Evolutionary conservation across 2,329 filamentous ascomycete genomes (phyloP).

Genomic region (Emergomyces orientalis): DNA sequence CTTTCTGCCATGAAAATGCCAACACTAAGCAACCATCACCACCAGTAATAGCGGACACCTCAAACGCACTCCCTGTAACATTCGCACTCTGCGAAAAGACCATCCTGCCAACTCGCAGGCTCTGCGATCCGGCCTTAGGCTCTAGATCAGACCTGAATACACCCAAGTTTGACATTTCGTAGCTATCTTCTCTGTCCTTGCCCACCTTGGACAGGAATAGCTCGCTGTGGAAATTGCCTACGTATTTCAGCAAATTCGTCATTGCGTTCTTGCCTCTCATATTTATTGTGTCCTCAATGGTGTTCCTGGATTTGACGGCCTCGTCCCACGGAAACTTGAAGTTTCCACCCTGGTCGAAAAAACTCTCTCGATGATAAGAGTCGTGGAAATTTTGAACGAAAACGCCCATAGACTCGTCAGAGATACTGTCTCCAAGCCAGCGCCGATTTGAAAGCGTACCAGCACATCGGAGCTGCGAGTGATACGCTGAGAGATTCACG

Average conservation of each 20-base stretch:
- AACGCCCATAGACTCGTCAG: conserved; percentile 31
- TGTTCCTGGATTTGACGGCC: conserved; percentile 24
- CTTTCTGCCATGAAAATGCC: conserved; percentile 35
- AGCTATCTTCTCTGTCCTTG: conserved; percentile 29
- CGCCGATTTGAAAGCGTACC: conserved; percentile 33
- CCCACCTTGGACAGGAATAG: conserved; percentile 33
- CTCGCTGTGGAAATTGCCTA: conserved; percentile 30
- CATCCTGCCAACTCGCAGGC: conserved; percentile 30
- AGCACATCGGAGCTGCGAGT: conserved; percentile 24
- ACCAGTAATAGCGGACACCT: conserved; percentile 36
- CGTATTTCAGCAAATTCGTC: conserved; percentile 33
- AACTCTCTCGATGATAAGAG: conserved; percentile 19
- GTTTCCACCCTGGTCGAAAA: conserved; percentile 8
- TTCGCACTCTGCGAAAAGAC: conserved; percentile 39
- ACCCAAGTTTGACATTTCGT: conserved; percentile 42
- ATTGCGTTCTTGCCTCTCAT: conserved; percentile 26
- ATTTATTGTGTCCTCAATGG: conserved; percentile 22
- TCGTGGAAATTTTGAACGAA: conserved; percentile 30
- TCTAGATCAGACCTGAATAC: conserved; percentile 16
- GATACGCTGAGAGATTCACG: conserved; percentile 22
- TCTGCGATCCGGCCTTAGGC: not conserved
- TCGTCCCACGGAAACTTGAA: conserved; percentile 28
- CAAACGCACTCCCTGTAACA: conserved; percentile 31
- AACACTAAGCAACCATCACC: conserved; percentile 36
- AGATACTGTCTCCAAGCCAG: conserved; percentile 28